phyloP scores from a whole-genome alignment of 1,284 basidiomycete species.

The Ustilago loliicola region DNA sequence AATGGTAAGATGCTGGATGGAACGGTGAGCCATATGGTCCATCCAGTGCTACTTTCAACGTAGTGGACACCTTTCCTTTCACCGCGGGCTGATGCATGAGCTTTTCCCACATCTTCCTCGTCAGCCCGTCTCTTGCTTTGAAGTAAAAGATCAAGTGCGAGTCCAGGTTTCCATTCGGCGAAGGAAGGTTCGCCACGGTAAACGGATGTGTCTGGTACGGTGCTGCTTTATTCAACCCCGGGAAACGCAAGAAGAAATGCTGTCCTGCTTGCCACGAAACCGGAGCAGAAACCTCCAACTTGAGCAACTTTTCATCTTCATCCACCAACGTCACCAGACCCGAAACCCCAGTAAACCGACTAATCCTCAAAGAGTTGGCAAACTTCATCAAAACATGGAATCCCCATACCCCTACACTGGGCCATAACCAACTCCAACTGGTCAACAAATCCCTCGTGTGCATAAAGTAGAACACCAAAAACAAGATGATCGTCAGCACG shows the following conservation, averaged over 20 bases:
- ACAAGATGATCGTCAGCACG: slow-evolving; percentile 49
- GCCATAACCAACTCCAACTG: slow-evolving; percentile 54
- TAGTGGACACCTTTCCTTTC: slow-evolving; percentile 20
- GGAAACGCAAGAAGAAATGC: slow-evolving; percentile 65
- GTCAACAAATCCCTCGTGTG: slow-evolving; percentile 51
- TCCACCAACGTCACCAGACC: slow-evolving; percentile 34
- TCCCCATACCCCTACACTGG: slow-evolving; percentile 41
- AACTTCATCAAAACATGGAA: slow-evolving; percentile 54
- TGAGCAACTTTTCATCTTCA: slow-evolving; percentile 38
- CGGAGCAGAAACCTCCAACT: slow-evolving; percentile 45
- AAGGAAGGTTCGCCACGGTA: slow-evolving; percentile 60
- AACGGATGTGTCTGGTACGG: slow-evolving; percentile 62
- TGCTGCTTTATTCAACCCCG: slow-evolving; percentile 33
- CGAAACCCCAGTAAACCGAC: slow-evolving; percentile 31
- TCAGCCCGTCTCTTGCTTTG: slow-evolving; percentile 51
- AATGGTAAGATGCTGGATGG: slow-evolving; percentile 33
- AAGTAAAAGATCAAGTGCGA: slow-evolving; percentile 52
- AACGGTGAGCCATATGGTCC: slow-evolving; percentile 59
- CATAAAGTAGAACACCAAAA: slow-evolving; percentile 61
- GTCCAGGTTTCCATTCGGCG: slow-evolving; percentile 21
- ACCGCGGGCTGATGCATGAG: slow-evolving; percentile 17
- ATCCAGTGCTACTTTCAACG: slow-evolving; percentile 39
- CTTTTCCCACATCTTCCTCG: slow-evolving; percentile 30
- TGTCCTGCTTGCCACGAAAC: slow-evolving; percentile 60
- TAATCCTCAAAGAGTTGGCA: slow-evolving; percentile 38